Evolutionary conservation across 75 land plant species (phyloP).

Genomic region (Cunninghamia lanceolata): DNA sequence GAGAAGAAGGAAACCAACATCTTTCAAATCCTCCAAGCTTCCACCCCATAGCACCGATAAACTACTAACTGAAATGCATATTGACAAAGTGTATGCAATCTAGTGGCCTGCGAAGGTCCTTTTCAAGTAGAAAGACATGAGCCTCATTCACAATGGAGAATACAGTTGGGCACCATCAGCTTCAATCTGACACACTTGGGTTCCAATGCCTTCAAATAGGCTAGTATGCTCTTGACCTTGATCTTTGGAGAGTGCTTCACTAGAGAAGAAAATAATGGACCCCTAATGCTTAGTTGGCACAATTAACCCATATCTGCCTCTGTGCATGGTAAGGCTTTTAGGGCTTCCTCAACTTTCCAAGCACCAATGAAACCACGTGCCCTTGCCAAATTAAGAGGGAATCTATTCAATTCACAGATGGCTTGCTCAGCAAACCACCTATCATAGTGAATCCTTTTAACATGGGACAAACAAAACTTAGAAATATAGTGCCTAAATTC

Average conservation of each 20-base stretch:
- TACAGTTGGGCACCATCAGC: constrained; percentile 50
- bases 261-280: too few relatives aligned
- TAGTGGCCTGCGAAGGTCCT: constrained; percentile 75
- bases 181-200: constrained; percentile 59
- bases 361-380: too few relatives aligned
- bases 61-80: constrained; percentile 71
- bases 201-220: constrained; percentile 75
- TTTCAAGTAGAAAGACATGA: constrained; percentile 81
- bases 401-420: too few relatives aligned
- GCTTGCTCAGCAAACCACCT: too few relatives aligned
- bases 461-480: too few relatives aligned
- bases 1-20: too few relatives aligned
- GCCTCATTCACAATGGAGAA: constrained; percentile 56
- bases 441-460: too few relatives aligned
- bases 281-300: constrained; percentile 82
- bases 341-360: too few relatives aligned
- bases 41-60: constrained; percentile 27
- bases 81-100: constrained; percentile 65
- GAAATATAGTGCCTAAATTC: too few relatives aligned
- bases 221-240: constrained; percentile 67
- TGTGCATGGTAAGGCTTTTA: constrained; percentile 54
- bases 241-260: too few relatives aligned
- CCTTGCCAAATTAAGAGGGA: too few relatives aligned
- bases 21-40: too few relatives aligned
- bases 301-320: constrained; percentile 78